phyloP scores from a whole-genome alignment of 2,329 filamentous ascomycete species.

The Onygenales sp. region DNA sequence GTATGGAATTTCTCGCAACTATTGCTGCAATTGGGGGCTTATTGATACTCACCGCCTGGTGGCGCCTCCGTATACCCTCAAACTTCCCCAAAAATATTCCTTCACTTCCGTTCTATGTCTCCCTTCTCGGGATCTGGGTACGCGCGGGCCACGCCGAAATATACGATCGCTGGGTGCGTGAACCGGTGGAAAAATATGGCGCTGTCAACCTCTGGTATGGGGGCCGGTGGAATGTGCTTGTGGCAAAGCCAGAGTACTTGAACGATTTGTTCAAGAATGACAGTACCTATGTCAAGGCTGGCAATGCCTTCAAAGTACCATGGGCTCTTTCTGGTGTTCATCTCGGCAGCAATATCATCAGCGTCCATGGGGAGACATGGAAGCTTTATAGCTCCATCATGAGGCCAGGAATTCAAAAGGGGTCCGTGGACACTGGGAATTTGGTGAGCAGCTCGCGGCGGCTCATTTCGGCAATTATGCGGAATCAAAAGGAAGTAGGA shows the following conservation, averaged over 20 bases:
- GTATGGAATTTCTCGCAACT: background rate
- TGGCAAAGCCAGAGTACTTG: conserved; percentile 36
- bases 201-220: conserved; percentile 43
- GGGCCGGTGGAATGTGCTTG: conserved; percentile 40
- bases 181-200: conserved; percentile 19
- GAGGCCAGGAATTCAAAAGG: conserved; percentile 27
- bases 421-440: conserved; percentile 15
- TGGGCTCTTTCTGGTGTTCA: conserved; percentile 28
- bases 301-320: conserved; percentile 34
- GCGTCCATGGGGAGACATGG: conserved; percentile 28
- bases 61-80: background rate
- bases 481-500: conserved; percentile 9
- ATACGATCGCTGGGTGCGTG: conserved; percentile 1
- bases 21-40: background rate
- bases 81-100: conserved; percentile 2
- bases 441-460: conserved; percentile 16
- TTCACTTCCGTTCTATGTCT: background rate
- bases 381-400: conserved; percentile 25
- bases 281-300: conserved; percentile 26
- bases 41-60: background rate
- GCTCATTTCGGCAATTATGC: conserved; percentile 17
- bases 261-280: conserved; percentile 29
- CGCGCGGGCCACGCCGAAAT: background rate
- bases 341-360: conserved; percentile 34
- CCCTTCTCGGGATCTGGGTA: background rate